Evolutionary conservation across 805 yeast species (phyloP).

Genomic region (Candida loeiensis): DNA sequence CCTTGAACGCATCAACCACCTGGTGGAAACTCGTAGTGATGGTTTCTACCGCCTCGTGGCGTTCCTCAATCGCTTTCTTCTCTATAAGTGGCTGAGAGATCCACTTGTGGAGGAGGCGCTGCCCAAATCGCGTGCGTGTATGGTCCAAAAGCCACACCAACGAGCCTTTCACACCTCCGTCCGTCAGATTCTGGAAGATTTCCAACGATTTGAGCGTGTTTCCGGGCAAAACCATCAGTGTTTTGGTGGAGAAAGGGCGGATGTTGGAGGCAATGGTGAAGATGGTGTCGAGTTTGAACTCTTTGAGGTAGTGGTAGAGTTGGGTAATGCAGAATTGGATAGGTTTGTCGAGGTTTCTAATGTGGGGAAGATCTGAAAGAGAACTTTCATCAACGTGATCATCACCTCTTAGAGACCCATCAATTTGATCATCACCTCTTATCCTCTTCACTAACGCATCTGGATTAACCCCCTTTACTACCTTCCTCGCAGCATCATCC

Average conservation of each 20-base stretch:
- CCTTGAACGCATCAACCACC: constrained; percentile 30
- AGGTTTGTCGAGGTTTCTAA: too few species aligned
- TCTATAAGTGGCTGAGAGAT: constrained; percentile 65
- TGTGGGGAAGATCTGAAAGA: background rate
- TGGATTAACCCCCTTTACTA: constrained; percentile 17
- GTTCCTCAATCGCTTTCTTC: constrained; percentile 48
- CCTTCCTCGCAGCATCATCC: background rate
- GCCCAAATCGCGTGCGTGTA: constrained; percentile 76
- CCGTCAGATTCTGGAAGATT: constrained; percentile 64
- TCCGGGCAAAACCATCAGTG: constrained; percentile 57
- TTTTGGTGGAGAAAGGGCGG: constrained; percentile 45
- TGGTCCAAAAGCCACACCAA: constrained; percentile 77
- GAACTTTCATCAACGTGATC: background rate
- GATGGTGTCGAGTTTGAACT: constrained; percentile 58
- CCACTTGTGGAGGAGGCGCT: constrained; percentile 67
- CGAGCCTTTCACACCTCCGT: constrained; percentile 58
- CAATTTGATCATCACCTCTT: background rate
- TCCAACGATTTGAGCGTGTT: constrained; percentile 71
- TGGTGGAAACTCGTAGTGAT: constrained; percentile 28
- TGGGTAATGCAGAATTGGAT: constrained; percentile 1
- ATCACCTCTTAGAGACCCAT: background rate
- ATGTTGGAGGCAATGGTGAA: constrained; percentile 53
- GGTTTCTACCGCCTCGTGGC: constrained; percentile 54
- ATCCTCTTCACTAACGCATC: constrained; percentile 7
- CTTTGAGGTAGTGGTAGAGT: constrained; percentile 47